Conservation (phyloP, 208 protist genomes). For the Leishmania major region DNA sequence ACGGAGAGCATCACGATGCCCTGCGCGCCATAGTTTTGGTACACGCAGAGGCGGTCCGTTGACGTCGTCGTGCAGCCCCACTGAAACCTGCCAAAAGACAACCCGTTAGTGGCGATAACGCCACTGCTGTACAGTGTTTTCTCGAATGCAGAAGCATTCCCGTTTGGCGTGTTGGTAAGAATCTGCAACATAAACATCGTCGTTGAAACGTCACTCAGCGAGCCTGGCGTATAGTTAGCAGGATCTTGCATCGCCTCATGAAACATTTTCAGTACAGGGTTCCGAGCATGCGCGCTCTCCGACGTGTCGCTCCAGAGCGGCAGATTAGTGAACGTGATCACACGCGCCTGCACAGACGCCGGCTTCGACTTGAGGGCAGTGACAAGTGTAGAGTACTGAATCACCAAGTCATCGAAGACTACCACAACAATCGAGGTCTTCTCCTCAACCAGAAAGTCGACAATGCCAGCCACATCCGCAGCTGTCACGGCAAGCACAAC, state of each 20-base stretch:
- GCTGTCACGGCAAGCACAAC: no score
- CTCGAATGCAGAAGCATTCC: background rate
- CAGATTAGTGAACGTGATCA: slow-evolving; percentile 45
- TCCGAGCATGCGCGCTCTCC: background rate
- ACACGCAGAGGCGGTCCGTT: background rate
- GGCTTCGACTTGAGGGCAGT: slow-evolving; percentile 10
- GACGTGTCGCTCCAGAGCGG: slow-evolving; percentile 48
- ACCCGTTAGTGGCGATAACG: background rate
- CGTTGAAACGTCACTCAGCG: no score
- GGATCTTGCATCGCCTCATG: background rate
- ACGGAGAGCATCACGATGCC: slow-evolving; percentile 32
- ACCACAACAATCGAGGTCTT: no score
- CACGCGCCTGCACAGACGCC: slow-evolving; percentile 32
- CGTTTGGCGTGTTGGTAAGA: slow-evolving; percentile 6
- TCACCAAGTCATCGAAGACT: slow-evolving; percentile 35
- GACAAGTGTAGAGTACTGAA: slow-evolving; percentile 32
- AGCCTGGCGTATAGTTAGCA: background rate
- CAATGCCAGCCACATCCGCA: no score
- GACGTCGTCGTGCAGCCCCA: no score
- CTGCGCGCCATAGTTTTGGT: slow-evolving; percentile 55
- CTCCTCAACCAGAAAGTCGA: no score
- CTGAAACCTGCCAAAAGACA: no score
- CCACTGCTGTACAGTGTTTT: background rate
- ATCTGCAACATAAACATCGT: slow-evolving; percentile 4
- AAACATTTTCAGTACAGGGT: slow-evolving; percentile 18